These are phyloP conservation scores for Graphiopsis chlorocephala DNA, from an alignment of 2,329 filamentous ascomycete species.

Conservation along the genomic window DNA sequence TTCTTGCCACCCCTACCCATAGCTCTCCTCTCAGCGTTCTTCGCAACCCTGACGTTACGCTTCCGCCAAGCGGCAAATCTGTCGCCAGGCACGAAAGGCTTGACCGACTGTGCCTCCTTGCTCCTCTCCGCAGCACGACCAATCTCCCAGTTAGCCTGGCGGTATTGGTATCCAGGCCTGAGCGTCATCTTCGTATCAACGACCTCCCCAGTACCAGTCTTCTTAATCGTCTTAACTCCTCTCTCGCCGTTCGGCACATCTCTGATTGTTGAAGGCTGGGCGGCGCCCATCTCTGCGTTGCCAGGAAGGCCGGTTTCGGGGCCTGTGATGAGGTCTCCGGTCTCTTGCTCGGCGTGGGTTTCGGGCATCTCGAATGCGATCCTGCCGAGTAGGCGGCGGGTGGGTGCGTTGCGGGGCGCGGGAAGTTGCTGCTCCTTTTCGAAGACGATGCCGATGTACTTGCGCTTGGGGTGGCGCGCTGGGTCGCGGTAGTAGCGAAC, in stretches of 20 bases:
- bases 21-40: constrained; percentile 53
- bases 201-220: constrained; percentile 28
- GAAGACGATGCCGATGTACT: constrained; percentile 93
- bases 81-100: constrained; percentile 56
- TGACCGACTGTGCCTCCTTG: constrained; percentile 53
- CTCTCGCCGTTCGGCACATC: constrained; percentile 22
- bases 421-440: constrained; percentile 78
- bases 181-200: constrained; percentile 39
- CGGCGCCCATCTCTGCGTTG: constrained; percentile 19
- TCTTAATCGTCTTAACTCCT: constrained; percentile 33
- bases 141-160: constrained; percentile 66
- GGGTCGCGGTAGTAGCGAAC: constrained; percentile 97
- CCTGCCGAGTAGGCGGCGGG: constrained; percentile 74
- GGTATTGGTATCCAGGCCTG: constrained; percentile 60
- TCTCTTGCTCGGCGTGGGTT: constrained; percentile 17
- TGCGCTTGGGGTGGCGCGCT: constrained; percentile 72
- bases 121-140: constrained; percentile 59
- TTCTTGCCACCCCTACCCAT: constrained; percentile 45
- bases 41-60: constrained; percentile 49
- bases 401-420: constrained; percentile 68
- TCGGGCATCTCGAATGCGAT: constrained; percentile 47
- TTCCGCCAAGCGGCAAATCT: constrained; percentile 66
- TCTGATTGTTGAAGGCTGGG: constrained; percentile 23
- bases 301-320: constrained; percentile 19
- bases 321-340: constrained; percentile 19